These are phyloP conservation scores for Escallonia herrerae DNA, from an alignment of 129 eudicot genomes.

Conservation along the genomic window DNA sequence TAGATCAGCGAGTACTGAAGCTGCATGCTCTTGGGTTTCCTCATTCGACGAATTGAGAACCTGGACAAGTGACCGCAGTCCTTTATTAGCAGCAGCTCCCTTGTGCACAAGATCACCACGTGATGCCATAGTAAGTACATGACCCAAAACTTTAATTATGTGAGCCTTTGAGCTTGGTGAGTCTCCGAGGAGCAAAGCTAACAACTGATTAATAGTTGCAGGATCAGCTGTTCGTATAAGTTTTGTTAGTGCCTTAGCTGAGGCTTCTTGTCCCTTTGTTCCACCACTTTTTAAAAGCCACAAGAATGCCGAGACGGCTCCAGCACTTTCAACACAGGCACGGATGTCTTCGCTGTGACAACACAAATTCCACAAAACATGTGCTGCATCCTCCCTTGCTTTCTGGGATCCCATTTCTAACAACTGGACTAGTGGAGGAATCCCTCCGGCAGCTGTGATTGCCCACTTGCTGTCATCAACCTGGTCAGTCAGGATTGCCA, in stretches of 20 bases:
- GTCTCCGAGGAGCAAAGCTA: constrained; percentile 57
- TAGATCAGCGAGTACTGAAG: constrained; percentile 73
- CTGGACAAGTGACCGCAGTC: constrained; percentile 62
- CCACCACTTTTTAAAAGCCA: constrained; percentile 72
- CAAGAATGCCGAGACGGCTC: constrained; percentile 59
- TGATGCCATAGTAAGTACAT: constrained; percentile 59
- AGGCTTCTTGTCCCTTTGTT: constrained; percentile 60
- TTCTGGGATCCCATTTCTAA: constrained; percentile 61
- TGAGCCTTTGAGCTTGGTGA: constrained; percentile 57
- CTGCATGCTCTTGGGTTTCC: constrained; percentile 63
- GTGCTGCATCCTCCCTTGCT: constrained; percentile 63
- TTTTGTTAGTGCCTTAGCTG: constrained; percentile 56
- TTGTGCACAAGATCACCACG: constrained; percentile 45
- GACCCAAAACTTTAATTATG: constrained; percentile 60
- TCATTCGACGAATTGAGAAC: constrained; percentile 66
- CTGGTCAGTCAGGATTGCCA: constrained; percentile 56
- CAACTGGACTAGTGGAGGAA: constrained; percentile 71
- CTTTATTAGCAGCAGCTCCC: constrained; percentile 60
- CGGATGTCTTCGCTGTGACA: constrained; percentile 73
- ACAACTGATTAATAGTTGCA: constrained; percentile 55
- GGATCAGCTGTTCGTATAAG: constrained; percentile 50
- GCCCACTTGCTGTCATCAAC: constrained; percentile 92
- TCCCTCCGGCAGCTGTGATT: constrained; percentile 86
- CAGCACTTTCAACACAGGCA: constrained; percentile 72
- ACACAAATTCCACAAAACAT: constrained; percentile 61